phyloP scores from a whole-genome alignment of 1,284 basidiomycete species.

The Termitomyces sp. region DNA sequence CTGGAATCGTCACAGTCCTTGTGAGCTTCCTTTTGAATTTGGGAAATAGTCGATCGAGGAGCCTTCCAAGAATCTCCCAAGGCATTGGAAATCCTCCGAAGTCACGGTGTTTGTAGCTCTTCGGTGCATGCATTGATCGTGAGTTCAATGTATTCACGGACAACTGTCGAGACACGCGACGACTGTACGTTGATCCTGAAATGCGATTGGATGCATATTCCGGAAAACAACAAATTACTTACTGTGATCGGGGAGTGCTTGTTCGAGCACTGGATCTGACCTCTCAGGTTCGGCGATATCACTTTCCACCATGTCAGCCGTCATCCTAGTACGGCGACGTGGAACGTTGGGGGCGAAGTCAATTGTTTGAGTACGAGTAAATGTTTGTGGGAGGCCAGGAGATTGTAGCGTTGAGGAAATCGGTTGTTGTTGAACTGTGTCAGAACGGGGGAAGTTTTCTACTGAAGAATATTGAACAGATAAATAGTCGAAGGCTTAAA shows the following conservation, averaged over 20 bases:
- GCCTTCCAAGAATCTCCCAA: conserved; percentile 44
- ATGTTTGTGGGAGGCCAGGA: conserved; percentile 18
- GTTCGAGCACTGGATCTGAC: conserved; percentile 12
- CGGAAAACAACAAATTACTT: conserved; percentile 7
- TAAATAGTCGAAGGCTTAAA: background rate
- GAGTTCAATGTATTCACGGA: conserved; percentile 18
- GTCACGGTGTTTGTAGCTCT: conserved; percentile 36
- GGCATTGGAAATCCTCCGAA: conserved; percentile 93
- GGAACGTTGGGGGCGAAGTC: conserved; percentile 43
- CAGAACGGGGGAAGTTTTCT: conserved; percentile 21
- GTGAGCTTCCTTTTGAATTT: conserved; percentile 45
- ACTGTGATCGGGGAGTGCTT: conserved; percentile 21
- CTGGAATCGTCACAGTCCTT: conserved; percentile 69
- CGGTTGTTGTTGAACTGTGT: conserved; percentile 23
- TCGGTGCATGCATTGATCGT: conserved; percentile 15
- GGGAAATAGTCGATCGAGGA: conserved; percentile 56
- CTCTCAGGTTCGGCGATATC: conserved; percentile 16
- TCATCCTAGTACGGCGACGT: conserved; percentile 17
- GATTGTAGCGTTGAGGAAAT: conserved; percentile 6
- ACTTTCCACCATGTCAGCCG: conserved; percentile 8
- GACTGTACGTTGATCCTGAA: conserved; percentile 21
- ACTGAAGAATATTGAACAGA: conserved; percentile 7
- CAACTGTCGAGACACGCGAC: conserved; percentile 16
- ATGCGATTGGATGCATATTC: background rate
- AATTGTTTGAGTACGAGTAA: conserved; percentile 49